phyloP scores from a whole-genome alignment of 2,329 filamentous ascomycete species.

The Amauroascus verrucosus region DNA sequence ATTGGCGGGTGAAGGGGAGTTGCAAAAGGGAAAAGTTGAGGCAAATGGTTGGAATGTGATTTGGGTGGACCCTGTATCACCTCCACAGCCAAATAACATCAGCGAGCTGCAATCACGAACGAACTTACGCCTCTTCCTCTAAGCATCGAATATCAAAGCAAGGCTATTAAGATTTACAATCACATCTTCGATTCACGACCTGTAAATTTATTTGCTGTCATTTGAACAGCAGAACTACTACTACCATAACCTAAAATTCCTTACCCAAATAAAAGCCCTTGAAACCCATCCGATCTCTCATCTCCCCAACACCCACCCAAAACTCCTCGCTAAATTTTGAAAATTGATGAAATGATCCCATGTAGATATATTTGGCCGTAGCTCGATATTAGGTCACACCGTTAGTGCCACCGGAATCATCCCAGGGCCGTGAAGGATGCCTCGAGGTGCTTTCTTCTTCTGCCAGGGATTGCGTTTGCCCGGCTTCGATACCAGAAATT shows the following conservation, averaged over 20 bases:
- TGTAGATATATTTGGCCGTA: neutral
- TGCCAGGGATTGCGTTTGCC: neutral
- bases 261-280: neutral
- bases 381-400: neutral
- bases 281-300: neutral
- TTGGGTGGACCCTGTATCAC: neutral
- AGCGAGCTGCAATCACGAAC: no score
- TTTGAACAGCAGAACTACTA: neutral
- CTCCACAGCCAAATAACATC: no score
- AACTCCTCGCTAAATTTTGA: conserved; percentile 11
- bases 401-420: conserved; percentile 2
- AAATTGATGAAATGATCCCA: neutral
- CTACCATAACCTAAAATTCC: neutral
- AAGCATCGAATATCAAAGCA: no score
- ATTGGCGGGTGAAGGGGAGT: neutral
- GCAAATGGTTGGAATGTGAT: neutral
- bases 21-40: neutral
- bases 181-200: no score
- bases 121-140: no score
- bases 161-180: no score
- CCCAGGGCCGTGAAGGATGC: neutral
- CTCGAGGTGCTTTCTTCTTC: neutral
- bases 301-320: neutral
- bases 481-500: neutral
- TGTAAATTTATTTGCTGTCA: neutral